Percentiles rank a stretch among this genome's conserved stretches.
Conservation (phyloP, 2,329 filamentous ascomycete genomes). For the Sporothrix schenckii region DNA sequence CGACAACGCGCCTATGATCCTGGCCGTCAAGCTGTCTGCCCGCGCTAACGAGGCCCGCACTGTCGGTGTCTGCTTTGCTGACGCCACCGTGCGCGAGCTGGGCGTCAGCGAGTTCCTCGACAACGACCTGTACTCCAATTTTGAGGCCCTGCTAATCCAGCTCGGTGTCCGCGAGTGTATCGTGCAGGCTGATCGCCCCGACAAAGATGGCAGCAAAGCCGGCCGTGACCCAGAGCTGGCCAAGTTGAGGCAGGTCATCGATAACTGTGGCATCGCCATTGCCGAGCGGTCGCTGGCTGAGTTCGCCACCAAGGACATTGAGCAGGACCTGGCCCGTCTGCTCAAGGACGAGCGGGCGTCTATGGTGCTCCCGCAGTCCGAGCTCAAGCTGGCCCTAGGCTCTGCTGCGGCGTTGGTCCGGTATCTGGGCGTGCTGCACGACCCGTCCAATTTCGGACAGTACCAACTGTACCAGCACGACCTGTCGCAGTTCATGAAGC, state of each 20-base stretch:
- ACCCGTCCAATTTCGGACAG: conserved; percentile 93
- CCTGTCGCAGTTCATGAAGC: conserved; percentile 95
- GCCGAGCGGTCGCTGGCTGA: conserved; percentile 76
- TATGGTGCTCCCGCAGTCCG: conserved; percentile 80
- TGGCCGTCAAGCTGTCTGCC: conserved; percentile 91
- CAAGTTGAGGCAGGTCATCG: conserved; percentile 86
- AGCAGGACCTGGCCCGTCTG: conserved; percentile 86
- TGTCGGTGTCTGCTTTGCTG: conserved; percentile 95
- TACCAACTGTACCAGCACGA: conserved; percentile 98
- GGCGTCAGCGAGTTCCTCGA: conserved; percentile 98
- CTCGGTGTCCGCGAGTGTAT: conserved; percentile 93
- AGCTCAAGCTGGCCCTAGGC: conserved; percentile 94
- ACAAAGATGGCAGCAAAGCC: conserved; percentile 56
- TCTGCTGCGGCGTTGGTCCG: conserved; percentile 92
- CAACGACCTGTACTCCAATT: conserved; percentile 97
- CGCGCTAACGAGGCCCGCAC: conserved; percentile 81
- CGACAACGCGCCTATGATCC: conserved; percentile 88
- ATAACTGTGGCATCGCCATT: conserved; percentile 88
- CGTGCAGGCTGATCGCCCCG: conserved; percentile 74
- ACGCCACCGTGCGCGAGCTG: conserved; percentile 92
- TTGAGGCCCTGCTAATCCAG: conserved; percentile 94
- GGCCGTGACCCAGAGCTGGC: conserved; percentile 84
- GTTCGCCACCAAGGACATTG: conserved; percentile 88
- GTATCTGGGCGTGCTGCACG: conserved; percentile 87
- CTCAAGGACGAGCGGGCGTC: conserved; percentile 83